These are phyloP conservation scores for Lipomyces chichibuensis DNA, from an alignment of 805 yeast genomes.

Conservation along the genomic window DNA sequence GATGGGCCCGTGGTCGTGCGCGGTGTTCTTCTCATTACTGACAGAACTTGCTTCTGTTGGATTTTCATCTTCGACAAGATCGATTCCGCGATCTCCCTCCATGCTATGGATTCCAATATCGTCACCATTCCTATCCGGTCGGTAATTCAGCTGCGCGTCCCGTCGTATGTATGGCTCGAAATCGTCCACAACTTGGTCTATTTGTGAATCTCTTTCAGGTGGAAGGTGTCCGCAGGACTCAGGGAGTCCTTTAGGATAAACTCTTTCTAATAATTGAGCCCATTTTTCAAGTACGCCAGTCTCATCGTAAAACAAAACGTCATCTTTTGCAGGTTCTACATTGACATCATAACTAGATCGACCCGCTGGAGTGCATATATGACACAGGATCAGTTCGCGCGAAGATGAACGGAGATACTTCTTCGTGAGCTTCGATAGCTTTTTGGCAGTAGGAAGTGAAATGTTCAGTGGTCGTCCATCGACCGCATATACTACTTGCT, in stretches of 20 bases:
- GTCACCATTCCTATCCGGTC: background rate
- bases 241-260: conserved; percentile 4
- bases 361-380: conserved; percentile 62
- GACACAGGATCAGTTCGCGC: conserved; percentile 73
- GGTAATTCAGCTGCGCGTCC: background rate
- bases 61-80: background rate
- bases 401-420: conserved; percentile 56
- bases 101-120: background rate
- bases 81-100: background rate
- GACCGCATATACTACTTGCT: conserved; percentile 56
- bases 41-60: background rate
- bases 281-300: conserved; percentile 66
- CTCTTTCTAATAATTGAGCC: conserved; percentile 9
- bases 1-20: conserved; percentile 6
- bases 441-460: conserved; percentile 56
- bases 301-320: conserved; percentile 72
- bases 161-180: background rate
- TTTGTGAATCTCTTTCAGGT: background rate
- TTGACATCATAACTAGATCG: conserved; percentile 65
- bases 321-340: conserved; percentile 83
- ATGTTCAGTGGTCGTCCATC: conserved; percentile 71
- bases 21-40: background rate
- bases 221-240: background rate
- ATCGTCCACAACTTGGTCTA: background rate
- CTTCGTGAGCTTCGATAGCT: conserved; percentile 53